Conservation (phyloP, 805 yeast genomes). For the Schwanniomyces yamadae region DNA sequence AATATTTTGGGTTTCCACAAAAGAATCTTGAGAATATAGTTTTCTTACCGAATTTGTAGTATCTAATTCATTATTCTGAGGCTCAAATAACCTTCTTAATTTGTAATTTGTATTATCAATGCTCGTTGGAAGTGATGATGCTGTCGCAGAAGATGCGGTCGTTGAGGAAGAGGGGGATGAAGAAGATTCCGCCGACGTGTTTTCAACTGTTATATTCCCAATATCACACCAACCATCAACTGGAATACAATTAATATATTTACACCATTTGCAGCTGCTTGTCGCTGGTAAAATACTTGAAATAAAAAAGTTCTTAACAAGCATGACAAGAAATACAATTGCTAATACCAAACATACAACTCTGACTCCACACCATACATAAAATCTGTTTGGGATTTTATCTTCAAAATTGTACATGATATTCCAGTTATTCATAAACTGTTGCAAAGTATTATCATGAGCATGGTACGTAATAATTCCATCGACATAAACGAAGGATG, state of each 20-base stretch:
- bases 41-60: not conserved
- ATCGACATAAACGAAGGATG: constrained; percentile 45
- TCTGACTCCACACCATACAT: constrained; percentile 54
- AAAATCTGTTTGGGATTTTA: constrained; percentile 39
- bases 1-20: constrained; percentile 11
- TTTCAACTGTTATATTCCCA: constrained; percentile 36
- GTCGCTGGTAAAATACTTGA: constrained; percentile 31
- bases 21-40: not conserved
- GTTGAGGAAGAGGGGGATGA: constrained; percentile 7
- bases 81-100: constrained; percentile 2
- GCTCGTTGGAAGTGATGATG: constrained; percentile 17
- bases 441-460: constrained; percentile 28
- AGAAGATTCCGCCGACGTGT: constrained; percentile 6
- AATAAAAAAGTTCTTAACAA: constrained; percentile 48
- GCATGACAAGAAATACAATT: constrained; percentile 49
- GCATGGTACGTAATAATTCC: constrained; percentile 38
- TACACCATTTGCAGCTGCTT: constrained; percentile 67
- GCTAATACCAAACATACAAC: constrained; percentile 43
- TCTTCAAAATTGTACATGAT: constrained; percentile 33
- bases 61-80: not conserved
- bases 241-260: constrained; percentile 68
- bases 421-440: constrained; percentile 39
- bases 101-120: constrained; percentile 15
- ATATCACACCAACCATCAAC: constrained; percentile 68
- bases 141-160: constrained; percentile 8